Conservation (phyloP, 257 asterid species). For the Gardenia jasminoides region DNA sequence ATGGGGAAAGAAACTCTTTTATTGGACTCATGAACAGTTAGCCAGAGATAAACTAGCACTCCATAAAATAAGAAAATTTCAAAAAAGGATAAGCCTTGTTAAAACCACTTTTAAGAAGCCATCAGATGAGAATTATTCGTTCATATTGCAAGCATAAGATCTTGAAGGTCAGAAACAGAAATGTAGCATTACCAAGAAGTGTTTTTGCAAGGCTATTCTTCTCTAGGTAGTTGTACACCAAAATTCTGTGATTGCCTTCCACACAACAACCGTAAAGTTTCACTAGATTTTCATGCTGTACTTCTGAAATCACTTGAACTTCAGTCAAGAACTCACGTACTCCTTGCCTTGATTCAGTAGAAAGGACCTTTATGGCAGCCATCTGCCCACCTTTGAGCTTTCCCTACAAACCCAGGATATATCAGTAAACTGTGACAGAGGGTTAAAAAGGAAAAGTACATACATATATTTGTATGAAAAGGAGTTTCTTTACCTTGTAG, state of each 20-base stretch:
- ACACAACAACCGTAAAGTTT: conserved; percentile 93
- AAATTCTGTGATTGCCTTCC: conserved; percentile 73
- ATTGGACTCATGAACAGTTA: not conserved
- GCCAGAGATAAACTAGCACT: not conserved
- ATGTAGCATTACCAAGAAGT: conserved; percentile 66
- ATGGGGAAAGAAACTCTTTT: not conserved
- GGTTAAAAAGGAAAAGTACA: not conserved
- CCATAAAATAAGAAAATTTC: not conserved
- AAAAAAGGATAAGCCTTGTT: not conserved
- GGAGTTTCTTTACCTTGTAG: conserved; percentile 53
- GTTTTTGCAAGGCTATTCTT: conserved; percentile 82
- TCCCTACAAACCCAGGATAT: conserved; percentile 47
- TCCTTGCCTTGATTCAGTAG: conserved; percentile 83
- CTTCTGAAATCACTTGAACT: conserved; percentile 77
- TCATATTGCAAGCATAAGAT: not conserved
- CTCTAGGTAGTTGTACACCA: conserved; percentile 89
- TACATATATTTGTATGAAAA: conserved; percentile 1
- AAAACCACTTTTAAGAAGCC: not conserved
- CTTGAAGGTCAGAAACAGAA: not conserved
- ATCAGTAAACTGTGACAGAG: conserved; percentile 17
- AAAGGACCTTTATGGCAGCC: conserved; percentile 92
- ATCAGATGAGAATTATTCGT: not conserved
- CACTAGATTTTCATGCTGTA: conserved; percentile 78
- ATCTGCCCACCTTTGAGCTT: conserved; percentile 67
- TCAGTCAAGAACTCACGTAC: conserved; percentile 85